Percentiles rank a stretch among this genome's conserved stretches.
These are phyloP conservation scores for Neurospora discreta DNA, from an alignment of 495 filamentous ascomycete species.

Conservation along the genomic window DNA sequence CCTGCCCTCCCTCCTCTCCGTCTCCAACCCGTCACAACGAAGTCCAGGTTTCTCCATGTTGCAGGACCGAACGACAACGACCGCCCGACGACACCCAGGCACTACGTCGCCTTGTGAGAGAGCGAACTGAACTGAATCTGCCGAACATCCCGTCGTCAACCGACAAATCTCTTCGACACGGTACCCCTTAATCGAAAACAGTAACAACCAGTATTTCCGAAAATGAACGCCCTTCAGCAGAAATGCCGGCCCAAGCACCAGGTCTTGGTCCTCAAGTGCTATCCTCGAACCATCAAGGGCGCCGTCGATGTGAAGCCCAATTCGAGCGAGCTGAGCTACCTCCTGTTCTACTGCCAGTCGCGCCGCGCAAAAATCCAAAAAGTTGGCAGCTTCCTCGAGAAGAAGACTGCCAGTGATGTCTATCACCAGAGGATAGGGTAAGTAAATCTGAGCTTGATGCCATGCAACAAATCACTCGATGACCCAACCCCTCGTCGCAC, in stretches of 20 bases:
- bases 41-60: neutral
- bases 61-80: neutral
- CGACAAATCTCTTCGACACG: neutral
- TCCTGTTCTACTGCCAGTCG: constrained; percentile 90
- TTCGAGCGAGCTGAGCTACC: constrained; percentile 85
- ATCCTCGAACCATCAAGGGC: constrained; percentile 78
- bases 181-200: neutral
- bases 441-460: constrained; percentile 18
- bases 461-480: neutral
- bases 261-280: constrained; percentile 86
- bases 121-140: neutral
- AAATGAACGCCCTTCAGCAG: constrained; percentile 46
- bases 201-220: constrained; percentile 5
- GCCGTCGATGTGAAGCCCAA: constrained; percentile 86
- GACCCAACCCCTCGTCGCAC: neutral
- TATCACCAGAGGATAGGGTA: constrained; percentile 72
- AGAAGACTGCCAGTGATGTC: constrained; percentile 79
- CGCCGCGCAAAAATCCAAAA: constrained; percentile 89
- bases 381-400: constrained; percentile 82
- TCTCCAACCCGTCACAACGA: neutral
- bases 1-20: neutral
- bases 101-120: neutral
- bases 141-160: neutral
- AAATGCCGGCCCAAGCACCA: constrained; percentile 81
- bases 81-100: neutral